phyloP scores from a whole-genome alignment of 345 rosid species.

The Populus davidiana region DNA sequence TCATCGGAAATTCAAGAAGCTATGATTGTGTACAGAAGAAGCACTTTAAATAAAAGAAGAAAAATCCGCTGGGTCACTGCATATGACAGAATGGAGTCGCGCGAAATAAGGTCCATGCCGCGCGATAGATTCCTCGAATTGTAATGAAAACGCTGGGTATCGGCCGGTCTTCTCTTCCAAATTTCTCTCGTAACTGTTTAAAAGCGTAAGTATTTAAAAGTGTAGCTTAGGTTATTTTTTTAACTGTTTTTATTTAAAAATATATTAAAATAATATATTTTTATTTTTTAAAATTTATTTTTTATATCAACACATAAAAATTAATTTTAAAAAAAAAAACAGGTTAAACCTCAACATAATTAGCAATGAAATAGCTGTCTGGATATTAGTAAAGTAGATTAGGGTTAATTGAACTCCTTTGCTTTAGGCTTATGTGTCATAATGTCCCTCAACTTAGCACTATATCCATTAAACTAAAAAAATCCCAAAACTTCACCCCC shows the following conservation, averaged over 20 bases:
- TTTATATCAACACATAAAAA: no score
- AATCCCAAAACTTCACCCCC: neutral
- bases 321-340: no score
- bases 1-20: neutral
- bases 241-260: no score
- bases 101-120: neutral
- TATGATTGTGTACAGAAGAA: no score
- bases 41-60: no score
- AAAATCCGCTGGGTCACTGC: neutral
- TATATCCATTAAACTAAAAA: neutral
- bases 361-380: no score
- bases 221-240: no score
- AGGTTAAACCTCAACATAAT: no score
- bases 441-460: neutral
- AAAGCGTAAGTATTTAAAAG: no score
- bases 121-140: neutral
- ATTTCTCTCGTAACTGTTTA: neutral
- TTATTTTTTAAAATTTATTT: no score
- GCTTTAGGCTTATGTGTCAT: neutral
- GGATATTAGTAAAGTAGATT: neutral
- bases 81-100: neutral
- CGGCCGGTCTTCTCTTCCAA: neutral
- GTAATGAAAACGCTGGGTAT: no score
- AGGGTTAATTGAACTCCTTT: neutral
- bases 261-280: no score